These are phyloP conservation scores for Termitomyces sp. DNA, from an alignment of 768 basidiomycete species.

Conservation along the genomic window DNA sequence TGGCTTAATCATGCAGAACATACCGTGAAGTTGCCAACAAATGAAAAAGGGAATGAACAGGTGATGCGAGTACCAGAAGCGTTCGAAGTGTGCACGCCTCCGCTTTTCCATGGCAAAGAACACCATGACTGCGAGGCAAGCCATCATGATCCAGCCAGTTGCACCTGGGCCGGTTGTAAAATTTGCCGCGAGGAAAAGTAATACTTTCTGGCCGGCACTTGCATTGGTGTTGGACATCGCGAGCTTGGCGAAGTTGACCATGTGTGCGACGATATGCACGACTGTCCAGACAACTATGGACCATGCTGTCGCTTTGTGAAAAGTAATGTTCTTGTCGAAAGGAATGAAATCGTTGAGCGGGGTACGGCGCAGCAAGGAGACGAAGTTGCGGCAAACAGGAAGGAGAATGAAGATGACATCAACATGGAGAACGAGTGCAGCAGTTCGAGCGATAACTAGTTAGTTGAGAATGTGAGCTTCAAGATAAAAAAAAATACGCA, in stretches of 20 bases:
- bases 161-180: slow-evolving; percentile 78
- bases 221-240: slow-evolving; percentile 52
- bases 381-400: slow-evolving; percentile 92
- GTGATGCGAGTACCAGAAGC: slow-evolving; percentile 87
- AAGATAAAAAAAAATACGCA: slow-evolving; percentile 25
- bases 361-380: slow-evolving; percentile 83
- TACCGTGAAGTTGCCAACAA: slow-evolving; percentile 91
- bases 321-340: slow-evolving; percentile 89
- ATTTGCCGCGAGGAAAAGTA: slow-evolving; percentile 74
- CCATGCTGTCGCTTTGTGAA: slow-evolving; percentile 91
- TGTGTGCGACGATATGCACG: slow-evolving; percentile 81
- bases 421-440: slow-evolving; percentile 87
- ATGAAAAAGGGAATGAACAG: slow-evolving; percentile 92
- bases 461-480: slow-evolving; percentile 26
- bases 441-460: slow-evolving; percentile 78
- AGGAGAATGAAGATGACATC: slow-evolving; percentile 93
- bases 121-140: slow-evolving; percentile 69
- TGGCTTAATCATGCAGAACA: slow-evolving; percentile 96
- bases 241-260: slow-evolving; percentile 76
- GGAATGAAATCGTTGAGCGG: slow-evolving; percentile 84
- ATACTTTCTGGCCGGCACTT: slow-evolving; percentile 48
- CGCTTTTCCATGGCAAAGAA: slow-evolving; percentile 83
- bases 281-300: slow-evolving; percentile 74
- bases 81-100: slow-evolving; percentile 74
- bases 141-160: slow-evolving; percentile 89